phyloP scores from a whole-genome alignment of 2,329 filamentous ascomycete genomes.

The Trichoderma afroharzianum region DNA sequence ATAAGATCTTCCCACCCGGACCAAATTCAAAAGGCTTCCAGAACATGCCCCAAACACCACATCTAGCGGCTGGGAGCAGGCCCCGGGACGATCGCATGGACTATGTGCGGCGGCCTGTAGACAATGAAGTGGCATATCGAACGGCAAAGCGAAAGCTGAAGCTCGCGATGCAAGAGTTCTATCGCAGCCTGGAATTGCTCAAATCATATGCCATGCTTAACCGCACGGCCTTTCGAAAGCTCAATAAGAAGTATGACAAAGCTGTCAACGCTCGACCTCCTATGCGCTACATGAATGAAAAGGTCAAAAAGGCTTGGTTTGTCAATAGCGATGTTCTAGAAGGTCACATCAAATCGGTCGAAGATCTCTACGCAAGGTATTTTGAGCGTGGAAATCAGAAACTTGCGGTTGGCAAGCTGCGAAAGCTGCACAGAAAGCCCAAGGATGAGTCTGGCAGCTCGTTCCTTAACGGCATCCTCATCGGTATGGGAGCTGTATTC shows the following conservation, averaged over 20 bases:
- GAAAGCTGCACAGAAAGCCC: constrained; percentile 62
- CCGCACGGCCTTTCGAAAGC: constrained; percentile 89
- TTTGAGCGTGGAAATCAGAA: constrained; percentile 94
- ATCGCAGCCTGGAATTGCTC: constrained; percentile 83
- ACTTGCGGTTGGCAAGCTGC: constrained; percentile 80
- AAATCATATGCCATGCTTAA: constrained; percentile 91
- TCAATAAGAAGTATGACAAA: constrained; percentile 99
- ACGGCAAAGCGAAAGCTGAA: constrained; percentile 91
- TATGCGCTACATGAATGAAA: constrained; percentile 82
- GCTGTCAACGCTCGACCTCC: constrained; percentile 73
- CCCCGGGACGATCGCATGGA: constrained; percentile 39
- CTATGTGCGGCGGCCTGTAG: constrained; percentile 47
- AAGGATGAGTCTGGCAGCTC: constrained; percentile 54
- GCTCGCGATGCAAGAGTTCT: constrained; percentile 85
- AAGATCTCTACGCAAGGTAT: constrained; percentile 91
- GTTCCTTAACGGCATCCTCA: constrained; percentile 61
- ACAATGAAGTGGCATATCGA: constrained; percentile 69
- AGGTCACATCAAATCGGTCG: constrained; percentile 71
- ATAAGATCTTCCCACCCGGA: constrained; percentile 52
- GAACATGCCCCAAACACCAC: constrained; percentile 50
- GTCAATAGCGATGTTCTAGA: constrained; percentile 85
- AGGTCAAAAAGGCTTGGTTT: constrained; percentile 87
- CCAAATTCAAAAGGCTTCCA: constrained; percentile 59
- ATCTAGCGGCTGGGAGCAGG: constrained; percentile 30
- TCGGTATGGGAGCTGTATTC: constrained; percentile 66